Conservation (phyloP, 139 green algal species). For the Chloropicon primus region DNA sequence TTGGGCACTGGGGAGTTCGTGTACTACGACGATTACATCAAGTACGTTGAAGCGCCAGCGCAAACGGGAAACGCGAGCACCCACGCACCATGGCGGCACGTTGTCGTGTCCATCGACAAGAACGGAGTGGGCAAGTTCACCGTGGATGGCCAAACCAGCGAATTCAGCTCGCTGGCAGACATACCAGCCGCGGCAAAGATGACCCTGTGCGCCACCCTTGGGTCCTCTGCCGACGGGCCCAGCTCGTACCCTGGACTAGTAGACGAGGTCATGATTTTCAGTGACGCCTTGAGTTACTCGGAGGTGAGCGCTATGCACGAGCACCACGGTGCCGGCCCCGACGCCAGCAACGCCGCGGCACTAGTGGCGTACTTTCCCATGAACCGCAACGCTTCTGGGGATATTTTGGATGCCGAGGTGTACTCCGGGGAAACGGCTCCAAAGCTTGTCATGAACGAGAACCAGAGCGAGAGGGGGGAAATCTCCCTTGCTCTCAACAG, state of each 20-base stretch:
- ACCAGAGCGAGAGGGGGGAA: too few species aligned
- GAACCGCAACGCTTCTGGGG: too few species aligned
- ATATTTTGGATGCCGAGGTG: constrained; percentile 2
- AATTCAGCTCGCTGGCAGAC: not conserved
- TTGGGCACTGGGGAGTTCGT: not conserved
- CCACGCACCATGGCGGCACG: not conserved
- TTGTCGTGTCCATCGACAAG: not conserved
- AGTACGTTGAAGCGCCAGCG: not conserved
- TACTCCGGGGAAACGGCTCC: constrained; percentile 4
- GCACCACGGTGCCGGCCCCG: not conserved
- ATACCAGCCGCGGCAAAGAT: not conserved
- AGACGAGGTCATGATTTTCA: constrained; percentile 18
- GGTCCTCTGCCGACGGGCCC: not conserved
- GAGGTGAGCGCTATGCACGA: not conserved
- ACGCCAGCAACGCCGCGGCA: not conserved
- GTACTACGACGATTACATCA: not conserved
- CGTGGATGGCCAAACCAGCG: not conserved
- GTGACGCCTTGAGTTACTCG: not conserved
- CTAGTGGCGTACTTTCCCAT: too few species aligned
- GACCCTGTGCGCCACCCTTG: not conserved
- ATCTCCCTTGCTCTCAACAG: too few species aligned
- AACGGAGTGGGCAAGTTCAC: not conserved
- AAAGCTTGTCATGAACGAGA: not conserved
- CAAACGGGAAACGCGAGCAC: too few species aligned
- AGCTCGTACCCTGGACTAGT: constrained; percentile 11